These are phyloP conservation scores for Fusarium camptoceras DNA, from an alignment of 2,329 filamentous ascomycete species.

Conservation along the genomic window DNA sequence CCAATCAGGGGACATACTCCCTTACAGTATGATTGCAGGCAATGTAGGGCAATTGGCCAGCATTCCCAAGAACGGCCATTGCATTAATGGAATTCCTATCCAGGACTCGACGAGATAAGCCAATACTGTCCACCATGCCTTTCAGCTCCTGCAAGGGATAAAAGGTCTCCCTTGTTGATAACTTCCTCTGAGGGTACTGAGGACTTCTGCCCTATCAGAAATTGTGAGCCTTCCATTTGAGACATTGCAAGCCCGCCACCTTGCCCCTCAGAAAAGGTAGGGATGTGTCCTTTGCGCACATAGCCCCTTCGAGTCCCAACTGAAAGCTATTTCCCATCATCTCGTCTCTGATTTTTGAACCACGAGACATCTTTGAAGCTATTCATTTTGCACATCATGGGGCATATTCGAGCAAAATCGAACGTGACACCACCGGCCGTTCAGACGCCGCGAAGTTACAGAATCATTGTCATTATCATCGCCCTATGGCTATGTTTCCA, in stretches of 20 bases:
- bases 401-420: background rate
- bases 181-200: background rate
- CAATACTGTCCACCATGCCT: background rate
- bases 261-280: background rate
- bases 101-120: background rate
- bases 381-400: background rate
- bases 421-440: background rate
- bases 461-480: fast-evolving
- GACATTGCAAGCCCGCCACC: background rate
- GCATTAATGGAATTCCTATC: background rate
- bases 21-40: background rate
- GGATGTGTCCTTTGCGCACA: background rate
- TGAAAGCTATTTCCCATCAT: background rate
- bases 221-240: too few species aligned
- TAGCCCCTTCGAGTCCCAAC: fast-evolving
- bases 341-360: fast-evolving
- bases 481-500: background rate
- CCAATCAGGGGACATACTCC: background rate
- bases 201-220: background rate
- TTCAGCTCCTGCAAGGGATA: background rate
- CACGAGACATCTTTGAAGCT: fast-evolving
- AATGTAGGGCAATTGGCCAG: too few species aligned
- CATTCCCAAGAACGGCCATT: background rate
- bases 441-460: background rate
- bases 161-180: background rate